Evolutionary conservation across 2,329 filamentous ascomycete species (phyloP).

Genomic region (Tolypocladium ophioglossoides): DNA sequence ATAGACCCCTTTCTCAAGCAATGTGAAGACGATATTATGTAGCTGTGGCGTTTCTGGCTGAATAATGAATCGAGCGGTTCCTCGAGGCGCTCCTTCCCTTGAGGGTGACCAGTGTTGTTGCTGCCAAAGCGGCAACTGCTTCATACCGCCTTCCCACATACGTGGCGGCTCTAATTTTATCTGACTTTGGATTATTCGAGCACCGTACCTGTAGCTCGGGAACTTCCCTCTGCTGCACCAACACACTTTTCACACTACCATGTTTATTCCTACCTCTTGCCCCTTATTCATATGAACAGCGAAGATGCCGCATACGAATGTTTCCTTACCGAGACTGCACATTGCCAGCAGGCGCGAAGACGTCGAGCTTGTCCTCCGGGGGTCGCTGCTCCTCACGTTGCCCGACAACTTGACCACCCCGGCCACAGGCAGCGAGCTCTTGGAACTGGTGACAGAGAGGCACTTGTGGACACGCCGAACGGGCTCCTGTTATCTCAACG

Average conservation of each 20-base stretch:
- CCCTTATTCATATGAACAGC: not conserved
- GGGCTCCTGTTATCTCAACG: slow-evolving; percentile 17
- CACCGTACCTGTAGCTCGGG: no score
- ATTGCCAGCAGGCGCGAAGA: slow-evolving; percentile 10
- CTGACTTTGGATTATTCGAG: not conserved
- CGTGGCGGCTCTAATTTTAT: not conserved
- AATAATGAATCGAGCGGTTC: not conserved
- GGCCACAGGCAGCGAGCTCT: slow-evolving; percentile 13
- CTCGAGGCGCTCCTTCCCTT: not conserved
- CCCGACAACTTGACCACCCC: slow-evolving; percentile 6
- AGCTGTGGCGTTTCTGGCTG: not conserved
- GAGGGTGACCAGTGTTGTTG: not conserved
- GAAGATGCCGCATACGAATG: slow-evolving; percentile 4
- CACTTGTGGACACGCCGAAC: slow-evolving; percentile 23
- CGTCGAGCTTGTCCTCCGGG: slow-evolving; percentile 13
- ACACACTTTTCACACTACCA: not conserved
- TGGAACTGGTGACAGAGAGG: slow-evolving; percentile 7
- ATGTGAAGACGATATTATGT: not conserved
- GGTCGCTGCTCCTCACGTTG: slow-evolving; percentile 16
- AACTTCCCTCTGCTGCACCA: not conserved
- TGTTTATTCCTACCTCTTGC: not conserved
- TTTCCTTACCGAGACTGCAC: slow-evolving; percentile 15
- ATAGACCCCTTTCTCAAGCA: not conserved
- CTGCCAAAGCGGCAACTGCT: not conserved
- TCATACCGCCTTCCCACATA: not conserved